These are phyloP conservation scores for Gossypium laxum DNA, from an alignment of 441 rosid genomes.

Conservation along the genomic window DNA sequence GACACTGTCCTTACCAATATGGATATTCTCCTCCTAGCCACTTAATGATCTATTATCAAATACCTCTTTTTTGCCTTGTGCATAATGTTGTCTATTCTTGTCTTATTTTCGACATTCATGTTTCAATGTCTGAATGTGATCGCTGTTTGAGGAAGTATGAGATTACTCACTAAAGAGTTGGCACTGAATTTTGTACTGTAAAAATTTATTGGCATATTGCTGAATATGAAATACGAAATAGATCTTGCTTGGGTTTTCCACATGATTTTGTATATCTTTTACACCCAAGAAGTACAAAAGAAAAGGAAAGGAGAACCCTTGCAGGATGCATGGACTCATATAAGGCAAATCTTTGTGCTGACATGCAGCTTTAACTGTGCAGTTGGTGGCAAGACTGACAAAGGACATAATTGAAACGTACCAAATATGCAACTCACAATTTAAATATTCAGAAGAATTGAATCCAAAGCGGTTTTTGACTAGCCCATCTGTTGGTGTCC, in stretches of 20 bases:
- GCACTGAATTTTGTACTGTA: neutral
- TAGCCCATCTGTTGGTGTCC: conserved; percentile 83
- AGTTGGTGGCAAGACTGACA: conserved; percentile 82
- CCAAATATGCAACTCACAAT: conserved; percentile 73
- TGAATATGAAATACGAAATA: neutral
- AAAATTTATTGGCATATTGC: neutral
- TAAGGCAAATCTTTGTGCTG: conserved; percentile 24
- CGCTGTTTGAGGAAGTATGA: neutral
- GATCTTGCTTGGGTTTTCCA: neutral
- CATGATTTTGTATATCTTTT: neutral
- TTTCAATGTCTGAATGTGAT: neutral
- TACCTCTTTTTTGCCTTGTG: neutral
- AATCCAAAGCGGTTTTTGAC: conserved; percentile 95
- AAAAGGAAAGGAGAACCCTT: neutral
- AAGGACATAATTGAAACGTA: conserved; percentile 86
- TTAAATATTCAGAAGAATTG: conserved; percentile 83
- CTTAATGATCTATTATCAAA: neutral
- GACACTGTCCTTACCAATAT: neutral
- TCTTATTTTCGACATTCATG: neutral
- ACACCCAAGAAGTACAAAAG: neutral
- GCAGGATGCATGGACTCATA: conserved; percentile 3
- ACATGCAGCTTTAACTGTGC: conserved; percentile 31
- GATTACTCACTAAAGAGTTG: neutral
- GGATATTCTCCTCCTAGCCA: neutral
- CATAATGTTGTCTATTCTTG: neutral